A percentile compares a stretch with the other conserved stretches of the same genome.
Conservation (phyloP, 2,329 filamentous ascomycete species). For the Raffaelea albimanens region DNA sequence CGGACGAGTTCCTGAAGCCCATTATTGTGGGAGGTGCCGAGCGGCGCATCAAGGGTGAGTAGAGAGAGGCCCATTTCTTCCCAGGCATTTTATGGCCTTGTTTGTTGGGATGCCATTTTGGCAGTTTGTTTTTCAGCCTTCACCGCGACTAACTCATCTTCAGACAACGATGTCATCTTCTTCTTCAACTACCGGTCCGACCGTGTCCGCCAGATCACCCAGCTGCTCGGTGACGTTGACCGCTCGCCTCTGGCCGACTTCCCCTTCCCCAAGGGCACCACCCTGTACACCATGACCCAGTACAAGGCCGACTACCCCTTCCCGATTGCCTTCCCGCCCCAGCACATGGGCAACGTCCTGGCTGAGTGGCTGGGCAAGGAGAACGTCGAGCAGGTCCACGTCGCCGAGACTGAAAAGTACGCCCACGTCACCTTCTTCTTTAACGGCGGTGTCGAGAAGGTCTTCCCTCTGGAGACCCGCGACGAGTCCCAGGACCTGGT, state of each 20-base stretch:
- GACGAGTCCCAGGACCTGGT: conserved; percentile 74
- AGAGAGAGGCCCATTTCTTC: too few relatives aligned
- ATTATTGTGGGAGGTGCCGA: conserved; percentile 89
- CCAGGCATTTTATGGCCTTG: too few relatives aligned
- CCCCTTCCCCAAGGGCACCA: conserved; percentile 76
- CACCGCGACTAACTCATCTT: too few relatives aligned
- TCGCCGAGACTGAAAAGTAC: conserved; percentile 99
- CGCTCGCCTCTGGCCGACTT: conserved; percentile 86
- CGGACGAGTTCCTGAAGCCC: conserved; percentile 95
- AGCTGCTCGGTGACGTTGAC: conserved; percentile 86
- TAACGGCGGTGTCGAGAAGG: conserved; percentile 97
- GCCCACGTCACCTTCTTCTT: conserved; percentile 99
- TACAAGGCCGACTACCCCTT: conserved; percentile 96
- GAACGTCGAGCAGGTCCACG: conserved; percentile 82
- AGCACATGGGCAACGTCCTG: conserved; percentile 96
- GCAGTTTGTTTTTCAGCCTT: neutral
- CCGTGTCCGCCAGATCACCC: conserved; percentile 90
- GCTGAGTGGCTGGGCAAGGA: conserved; percentile 94
- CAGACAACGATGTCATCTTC: conserved; percentile 88
- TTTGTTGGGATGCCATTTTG: neutral
- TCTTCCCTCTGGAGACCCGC: conserved; percentile 82
- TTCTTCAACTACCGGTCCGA: conserved; percentile 99
- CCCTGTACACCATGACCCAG: conserved; percentile 92
- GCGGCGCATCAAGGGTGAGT: conserved; percentile 69
- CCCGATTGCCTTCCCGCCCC: conserved; percentile 83